Evolutionary conservation across 441 rosid species (phyloP).

Genomic region (Gossypium gossypioides): DNA sequence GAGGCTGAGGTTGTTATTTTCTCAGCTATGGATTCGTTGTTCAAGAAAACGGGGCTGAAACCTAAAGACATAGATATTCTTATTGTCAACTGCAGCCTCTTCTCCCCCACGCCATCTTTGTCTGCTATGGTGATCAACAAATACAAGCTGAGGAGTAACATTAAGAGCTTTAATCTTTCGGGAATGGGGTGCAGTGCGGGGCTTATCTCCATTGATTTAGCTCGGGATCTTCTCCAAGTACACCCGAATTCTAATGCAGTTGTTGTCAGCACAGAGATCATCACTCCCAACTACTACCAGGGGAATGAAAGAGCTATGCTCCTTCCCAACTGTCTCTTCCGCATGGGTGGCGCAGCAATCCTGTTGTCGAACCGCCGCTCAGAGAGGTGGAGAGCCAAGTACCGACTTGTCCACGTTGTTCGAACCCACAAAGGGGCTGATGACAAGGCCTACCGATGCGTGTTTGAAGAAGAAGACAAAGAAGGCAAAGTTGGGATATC

Average conservation of each 20-base stretch:
- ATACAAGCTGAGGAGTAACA: constrained; percentile 80
- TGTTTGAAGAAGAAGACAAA: constrained; percentile 68
- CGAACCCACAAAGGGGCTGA: constrained; percentile 83
- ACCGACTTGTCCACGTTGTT: constrained; percentile 66
- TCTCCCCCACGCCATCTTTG: constrained; percentile 81
- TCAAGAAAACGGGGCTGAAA: constrained; percentile 56
- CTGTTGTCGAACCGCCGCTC: constrained; percentile 63
- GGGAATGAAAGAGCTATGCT: constrained; percentile 87
- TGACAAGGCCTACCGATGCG: constrained; percentile 70
- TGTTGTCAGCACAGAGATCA: constrained; percentile 81
- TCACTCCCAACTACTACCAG: constrained; percentile 71
- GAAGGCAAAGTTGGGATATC: constrained; percentile 72
- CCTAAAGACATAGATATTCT: constrained; percentile 77
- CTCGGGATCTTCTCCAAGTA: constrained; percentile 71
- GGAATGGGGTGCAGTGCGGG: constrained; percentile 98
- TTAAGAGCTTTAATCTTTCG: constrained; percentile 80
- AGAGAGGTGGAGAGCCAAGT: constrained; percentile 59
- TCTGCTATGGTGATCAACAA: constrained; percentile 88
- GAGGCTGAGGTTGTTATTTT: constrained; percentile 81
- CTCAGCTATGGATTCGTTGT: constrained; percentile 65
- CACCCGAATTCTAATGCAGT: constrained; percentile 80
- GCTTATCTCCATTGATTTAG: constrained; percentile 62
- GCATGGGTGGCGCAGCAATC: constrained; percentile 84
- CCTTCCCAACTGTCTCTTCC: constrained; percentile 83
- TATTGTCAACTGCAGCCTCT: constrained; percentile 78